Base-by-base conservation (phyloP, 2,329 filamentous ascomycete species). In the Ophiosphaerella narmari region DNA sequence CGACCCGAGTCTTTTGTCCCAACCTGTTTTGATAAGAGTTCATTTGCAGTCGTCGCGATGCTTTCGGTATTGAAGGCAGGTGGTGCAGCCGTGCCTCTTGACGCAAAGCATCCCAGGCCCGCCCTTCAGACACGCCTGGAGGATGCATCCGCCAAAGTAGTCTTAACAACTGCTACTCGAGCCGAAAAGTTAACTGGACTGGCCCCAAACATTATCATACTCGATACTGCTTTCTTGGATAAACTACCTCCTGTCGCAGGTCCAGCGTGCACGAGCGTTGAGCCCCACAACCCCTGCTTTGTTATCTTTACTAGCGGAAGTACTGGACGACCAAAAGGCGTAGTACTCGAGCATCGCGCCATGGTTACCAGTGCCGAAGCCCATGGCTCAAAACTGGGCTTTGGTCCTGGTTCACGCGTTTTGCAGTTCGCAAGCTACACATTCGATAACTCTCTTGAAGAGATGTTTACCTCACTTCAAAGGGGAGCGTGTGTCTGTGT, bases 381-480 rank as follows among this genome's bases (percentile, higher is more conserved):
- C 3, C 66, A 70, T 40, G 68, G 66, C 8, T 49, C 58, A 4
- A 66, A 60, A 37, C 50, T 70, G 16, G 60, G 57, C 1, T 55
- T 73, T 36, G 57, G 53, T 4, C 57, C 57, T 1, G 59, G 52
- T 2, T 59, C 62, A 9, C 57, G 73, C 3, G 63, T 71, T 37
- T 57, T 77, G 2, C 72, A 77, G 43, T 76, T 75, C 36, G 67
- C 72, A 1, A 70, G 79, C 1, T 82, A 83, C 54, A 80, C 80
- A 7, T 83, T 83, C 50, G 81, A 83, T 50, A 80, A 80, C 42
- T 80, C 78, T 50, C 77, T 82, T 16, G 77, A 80, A 60, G 81
- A 80, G 57, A 82, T 83, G 74, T 75, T 82, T 11, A 81, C 78
- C 49, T 81, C 80, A 0, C 71, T 83, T n/a, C 72, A 75, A 18